Evolutionary conservation across 1,284 basidiomycete species (phyloP).

Genomic region (Grifola frondosa): DNA sequence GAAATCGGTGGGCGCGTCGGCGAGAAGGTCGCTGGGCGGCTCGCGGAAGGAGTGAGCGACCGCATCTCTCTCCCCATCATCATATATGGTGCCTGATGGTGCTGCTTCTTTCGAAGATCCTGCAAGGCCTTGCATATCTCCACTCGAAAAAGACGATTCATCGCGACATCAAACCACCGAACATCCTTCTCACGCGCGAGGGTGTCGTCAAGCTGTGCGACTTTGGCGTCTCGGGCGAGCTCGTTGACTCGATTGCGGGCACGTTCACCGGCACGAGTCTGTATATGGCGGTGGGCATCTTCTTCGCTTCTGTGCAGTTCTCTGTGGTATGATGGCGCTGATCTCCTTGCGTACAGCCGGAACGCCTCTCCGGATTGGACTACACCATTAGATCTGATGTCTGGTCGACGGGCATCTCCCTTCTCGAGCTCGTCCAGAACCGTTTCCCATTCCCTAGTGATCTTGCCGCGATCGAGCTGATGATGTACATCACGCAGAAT

Average conservation of each 20-base stretch:
- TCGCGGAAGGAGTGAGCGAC: constrained; percentile 82
- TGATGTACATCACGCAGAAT: constrained; percentile 87
- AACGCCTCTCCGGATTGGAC: constrained; percentile 85
- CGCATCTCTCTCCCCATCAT: constrained; percentile 5
- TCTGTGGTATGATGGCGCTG: constrained; percentile 8
- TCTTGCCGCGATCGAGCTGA: constrained; percentile 88
- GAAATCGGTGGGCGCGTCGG: constrained; percentile 80
- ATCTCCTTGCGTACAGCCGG: constrained; percentile 59
- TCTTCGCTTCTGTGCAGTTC: constrained; percentile 14
- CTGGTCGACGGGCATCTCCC: constrained; percentile 95
- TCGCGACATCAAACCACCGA: constrained; percentile 97
- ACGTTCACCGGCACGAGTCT: constrained; percentile 97
- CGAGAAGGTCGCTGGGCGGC: constrained; percentile 89
- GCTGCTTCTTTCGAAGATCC: constrained; percentile 48
- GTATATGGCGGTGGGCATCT: constrained; percentile 89
- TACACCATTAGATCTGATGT: constrained; percentile 96
- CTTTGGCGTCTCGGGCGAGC: constrained; percentile 96
- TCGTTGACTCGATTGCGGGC: constrained; percentile 87
- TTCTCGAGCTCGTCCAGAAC: constrained; percentile 93
- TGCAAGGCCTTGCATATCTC: constrained; percentile 91
- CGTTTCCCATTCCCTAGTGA: constrained; percentile 95
- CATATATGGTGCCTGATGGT: constrained; percentile 9
- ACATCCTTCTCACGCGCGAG: constrained; percentile 84
- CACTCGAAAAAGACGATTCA: constrained; percentile 93
- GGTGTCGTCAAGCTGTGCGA: constrained; percentile 93